phyloP scores from a whole-genome alignment of 495 filamentous ascomycete species.

The Aspergillus steynii region DNA sequence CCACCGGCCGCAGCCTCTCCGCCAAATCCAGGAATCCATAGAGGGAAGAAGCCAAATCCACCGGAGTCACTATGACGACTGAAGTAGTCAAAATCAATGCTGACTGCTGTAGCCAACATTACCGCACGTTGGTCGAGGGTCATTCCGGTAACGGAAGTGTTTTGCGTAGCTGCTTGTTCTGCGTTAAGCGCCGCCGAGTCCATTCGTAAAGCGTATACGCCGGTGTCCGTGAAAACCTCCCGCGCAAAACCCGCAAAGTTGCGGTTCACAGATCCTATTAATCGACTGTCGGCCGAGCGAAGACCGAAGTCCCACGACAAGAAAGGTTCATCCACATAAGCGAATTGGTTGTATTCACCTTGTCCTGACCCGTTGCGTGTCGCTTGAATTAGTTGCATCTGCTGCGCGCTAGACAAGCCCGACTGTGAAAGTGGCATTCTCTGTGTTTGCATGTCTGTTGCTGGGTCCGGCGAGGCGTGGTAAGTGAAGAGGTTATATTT shows the following conservation, averaged over 20 bases:
- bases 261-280: constrained; percentile 66
- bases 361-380: constrained; percentile 28
- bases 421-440: constrained; percentile 44
- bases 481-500: constrained; percentile 70
- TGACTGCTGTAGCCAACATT: constrained; percentile 71
- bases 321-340: constrained; percentile 58
- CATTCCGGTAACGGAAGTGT: constrained; percentile 47
- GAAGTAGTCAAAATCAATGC: constrained; percentile 74
- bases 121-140: constrained; percentile 70
- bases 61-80: constrained; percentile 56
- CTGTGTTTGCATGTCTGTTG: constrained; percentile 38
- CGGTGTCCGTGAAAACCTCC: constrained; percentile 71
- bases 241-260: constrained; percentile 69
- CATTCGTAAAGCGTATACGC: constrained; percentile 70
- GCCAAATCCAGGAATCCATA: constrained; percentile 59
- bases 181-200: constrained; percentile 55
- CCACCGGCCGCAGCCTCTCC: constrained; percentile 49
- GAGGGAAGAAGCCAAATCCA: constrained; percentile 55
- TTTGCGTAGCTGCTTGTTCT: constrained; percentile 32
- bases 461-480: constrained; percentile 34
- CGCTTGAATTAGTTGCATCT: constrained; percentile 40
- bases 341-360: constrained; percentile 62
- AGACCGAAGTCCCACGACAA: constrained; percentile 62
- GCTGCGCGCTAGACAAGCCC: constrained; percentile 49
- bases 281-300: constrained; percentile 41